These are phyloP conservation scores for Euclidium syriacum DNA, from an alignment of 345 rosid genomes.

Conservation along the genomic window DNA sequence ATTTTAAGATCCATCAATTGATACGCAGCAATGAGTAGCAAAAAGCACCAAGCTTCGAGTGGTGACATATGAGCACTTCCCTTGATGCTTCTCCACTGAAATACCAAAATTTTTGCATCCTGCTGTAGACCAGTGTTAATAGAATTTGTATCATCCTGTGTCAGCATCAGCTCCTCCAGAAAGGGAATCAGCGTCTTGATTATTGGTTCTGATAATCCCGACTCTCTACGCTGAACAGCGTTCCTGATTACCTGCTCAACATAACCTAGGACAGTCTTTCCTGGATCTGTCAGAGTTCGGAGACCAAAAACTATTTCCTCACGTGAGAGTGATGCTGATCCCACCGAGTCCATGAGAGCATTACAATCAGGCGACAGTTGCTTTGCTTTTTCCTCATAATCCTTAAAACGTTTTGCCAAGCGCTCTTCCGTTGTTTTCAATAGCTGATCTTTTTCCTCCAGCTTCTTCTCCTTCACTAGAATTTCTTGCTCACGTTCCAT, in stretches of 20 bases:
- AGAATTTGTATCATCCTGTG: neutral
- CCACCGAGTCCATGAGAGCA: conserved; percentile 1
- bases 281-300: neutral
- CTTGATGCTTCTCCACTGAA: conserved; percentile 11
- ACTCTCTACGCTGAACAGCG: conserved; percentile 15
- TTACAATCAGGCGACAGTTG: conserved; percentile 6
- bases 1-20: conserved; percentile 1
- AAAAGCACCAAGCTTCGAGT: conserved; percentile 19
- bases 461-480: conserved; percentile 27
- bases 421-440: neutral
- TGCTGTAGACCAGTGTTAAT: neutral
- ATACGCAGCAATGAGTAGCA: conserved; percentile 24
- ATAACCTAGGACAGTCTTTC: neutral
- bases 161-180: conserved; percentile 18
- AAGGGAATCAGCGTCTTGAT: conserved; percentile 3
- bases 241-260: conserved; percentile 4
- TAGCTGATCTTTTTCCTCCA: conserved; percentile 11
- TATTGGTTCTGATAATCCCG: conserved; percentile 11
- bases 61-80: neutral
- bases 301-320: conserved; percentile 14
- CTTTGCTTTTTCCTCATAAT: conserved; percentile 18
- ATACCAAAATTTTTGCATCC: conserved; percentile 16
- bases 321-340: conserved; percentile 10
- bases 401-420: conserved; percentile 10
- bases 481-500: conserved; percentile 18